phyloP scores from a whole-genome alignment of 805 yeast genomes.

The Scheffersomyces lignosus region DNA sequence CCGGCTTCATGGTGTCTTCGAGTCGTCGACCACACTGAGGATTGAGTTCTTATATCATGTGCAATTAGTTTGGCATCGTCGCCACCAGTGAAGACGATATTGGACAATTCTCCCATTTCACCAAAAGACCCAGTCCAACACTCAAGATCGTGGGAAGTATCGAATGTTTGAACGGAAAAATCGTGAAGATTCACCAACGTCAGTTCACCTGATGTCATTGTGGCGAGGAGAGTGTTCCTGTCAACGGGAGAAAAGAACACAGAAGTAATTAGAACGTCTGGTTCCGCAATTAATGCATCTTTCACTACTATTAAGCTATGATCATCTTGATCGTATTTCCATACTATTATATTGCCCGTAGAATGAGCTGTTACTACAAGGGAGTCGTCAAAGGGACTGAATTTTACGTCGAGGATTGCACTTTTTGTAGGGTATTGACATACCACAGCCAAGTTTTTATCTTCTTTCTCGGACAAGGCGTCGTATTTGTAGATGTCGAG shows the following conservation, averaged over 20 bases:
- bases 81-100: constrained; percentile 82
- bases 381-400: constrained; percentile 53
- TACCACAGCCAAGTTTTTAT: constrained; percentile 15
- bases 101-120: constrained; percentile 46
- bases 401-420: constrained; percentile 78
- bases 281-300: constrained; percentile 47
- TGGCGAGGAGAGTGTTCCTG: constrained; percentile 44
- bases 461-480: constrained; percentile 2
- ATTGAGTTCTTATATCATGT: constrained; percentile 58
- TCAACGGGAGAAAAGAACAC: constrained; percentile 53
- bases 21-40: constrained; percentile 36
- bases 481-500: constrained; percentile 41
- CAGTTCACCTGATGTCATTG: constrained; percentile 69
- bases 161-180: constrained; percentile 19
- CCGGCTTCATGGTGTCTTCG: constrained; percentile 84
- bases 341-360: constrained; percentile 68
- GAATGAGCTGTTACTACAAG: constrained; percentile 70
- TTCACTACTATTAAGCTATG: constrained; percentile 13
- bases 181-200: constrained; percentile 38
- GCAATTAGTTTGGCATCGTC: constrained; percentile 80
- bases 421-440: constrained; percentile 40
- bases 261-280: constrained; percentile 59
- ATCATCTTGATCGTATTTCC: constrained; percentile 43
- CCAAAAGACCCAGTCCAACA: constrained; percentile 89
- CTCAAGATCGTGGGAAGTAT: constrained; percentile 63